Evolutionary conservation across 768 basidiomycete species (phyloP).

Genomic region (Mycena capillaripes): DNA sequence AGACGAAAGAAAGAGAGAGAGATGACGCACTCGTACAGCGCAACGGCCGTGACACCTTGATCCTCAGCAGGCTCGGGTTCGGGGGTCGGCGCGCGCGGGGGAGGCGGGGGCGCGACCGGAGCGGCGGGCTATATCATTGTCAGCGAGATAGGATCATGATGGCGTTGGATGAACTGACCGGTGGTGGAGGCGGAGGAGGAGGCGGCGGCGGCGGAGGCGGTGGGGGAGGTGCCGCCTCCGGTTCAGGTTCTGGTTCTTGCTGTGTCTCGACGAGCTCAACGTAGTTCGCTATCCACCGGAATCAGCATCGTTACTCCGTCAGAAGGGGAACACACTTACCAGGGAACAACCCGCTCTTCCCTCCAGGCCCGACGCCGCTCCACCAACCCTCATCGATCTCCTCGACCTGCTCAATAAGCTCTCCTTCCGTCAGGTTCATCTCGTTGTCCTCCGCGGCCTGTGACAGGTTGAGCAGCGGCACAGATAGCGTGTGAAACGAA

Average conservation of each 20-base stretch:
- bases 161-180: slow-evolving; percentile 34
- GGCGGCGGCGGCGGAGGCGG: slow-evolving; percentile 74
- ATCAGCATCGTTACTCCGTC: background rate
- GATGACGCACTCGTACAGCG: slow-evolving; percentile 76
- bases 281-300: slow-evolving; percentile 77
- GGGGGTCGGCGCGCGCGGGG: slow-evolving; percentile 64
- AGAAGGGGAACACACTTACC: slow-evolving; percentile 56
- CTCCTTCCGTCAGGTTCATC: slow-evolving; percentile 83
- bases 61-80: slow-evolving; percentile 60
- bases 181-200: slow-evolving; percentile 66
- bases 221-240: slow-evolving; percentile 61
- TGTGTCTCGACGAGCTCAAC: slow-evolving; percentile 79
- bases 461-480: background rate
- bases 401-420: slow-evolving; percentile 86
- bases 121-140: slow-evolving; percentile 46
- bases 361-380: slow-evolving; percentile 79
- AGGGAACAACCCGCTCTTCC: slow-evolving; percentile 89
- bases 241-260: slow-evolving; percentile 51
- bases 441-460: slow-evolving; percentile 91
- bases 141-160: background rate
- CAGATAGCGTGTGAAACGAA: background rate
- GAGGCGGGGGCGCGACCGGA: slow-evolving; percentile 59
- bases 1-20: background rate
- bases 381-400: slow-evolving; percentile 95
- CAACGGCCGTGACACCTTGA: slow-evolving; percentile 73